Conservation (phyloP, 768 basidiomycete genomes). For the Strobilomyces confusus region DNA sequence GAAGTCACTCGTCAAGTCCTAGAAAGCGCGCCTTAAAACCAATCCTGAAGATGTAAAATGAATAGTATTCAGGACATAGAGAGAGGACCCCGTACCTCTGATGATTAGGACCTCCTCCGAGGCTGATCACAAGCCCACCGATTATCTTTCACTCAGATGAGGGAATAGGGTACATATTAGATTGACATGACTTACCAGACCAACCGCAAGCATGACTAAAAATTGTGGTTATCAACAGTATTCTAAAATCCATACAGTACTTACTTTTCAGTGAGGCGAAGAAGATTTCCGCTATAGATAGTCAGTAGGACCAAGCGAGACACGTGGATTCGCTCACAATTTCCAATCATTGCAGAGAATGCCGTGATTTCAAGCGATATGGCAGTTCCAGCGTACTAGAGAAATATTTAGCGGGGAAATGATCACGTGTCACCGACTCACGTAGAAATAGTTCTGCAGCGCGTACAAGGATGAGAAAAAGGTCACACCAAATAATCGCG, state of each 20-base stretch:
- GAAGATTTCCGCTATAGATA: constrained; percentile 18
- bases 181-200: constrained; percentile 20
- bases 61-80: constrained; percentile 22
- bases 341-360: constrained; percentile 1
- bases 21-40: constrained; percentile 12
- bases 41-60: constrained; percentile 8
- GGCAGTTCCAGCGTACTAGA: too few species aligned
- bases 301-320: constrained; percentile 1
- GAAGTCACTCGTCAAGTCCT: background rate
- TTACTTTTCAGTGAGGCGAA: constrained; percentile 24
- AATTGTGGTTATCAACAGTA: background rate
- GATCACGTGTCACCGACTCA: too few species aligned
- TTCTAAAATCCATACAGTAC: background rate
- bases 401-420: too few species aligned
- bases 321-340: constrained; percentile 11
- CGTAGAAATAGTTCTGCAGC: too few species aligned
- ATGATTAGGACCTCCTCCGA: constrained; percentile 57
- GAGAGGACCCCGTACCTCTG: constrained; percentile 33
- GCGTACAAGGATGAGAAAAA: background rate
- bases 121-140: constrained; percentile 47
- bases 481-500: background rate
- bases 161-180: background rate
- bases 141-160: constrained; percentile 26
- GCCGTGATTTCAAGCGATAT: too few species aligned
- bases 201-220: constrained; percentile 34